A percentile compares a stretch with the other conserved stretches of the same genome.
Evolutionary conservation across 2,329 filamentous ascomycete genomes (phyloP).

Genomic region (Xylaria digitata): DNA sequence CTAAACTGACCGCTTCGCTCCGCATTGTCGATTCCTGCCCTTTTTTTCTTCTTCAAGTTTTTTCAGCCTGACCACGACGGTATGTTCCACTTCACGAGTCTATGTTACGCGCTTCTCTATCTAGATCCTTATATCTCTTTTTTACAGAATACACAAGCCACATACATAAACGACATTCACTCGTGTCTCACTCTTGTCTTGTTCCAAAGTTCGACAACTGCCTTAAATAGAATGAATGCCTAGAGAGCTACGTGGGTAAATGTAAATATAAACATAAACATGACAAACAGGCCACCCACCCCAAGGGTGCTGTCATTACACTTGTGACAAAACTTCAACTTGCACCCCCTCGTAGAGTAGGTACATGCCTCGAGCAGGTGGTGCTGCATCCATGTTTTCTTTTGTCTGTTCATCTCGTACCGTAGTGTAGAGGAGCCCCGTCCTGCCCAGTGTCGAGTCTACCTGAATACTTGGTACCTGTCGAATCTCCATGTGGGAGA

Average conservation of each 20-base stretch:
- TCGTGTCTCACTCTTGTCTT: conserved; percentile 21
- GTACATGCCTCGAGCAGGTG: conserved; percentile 1
- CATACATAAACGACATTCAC: conserved; percentile 3
- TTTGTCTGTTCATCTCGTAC: conserved; percentile 38
- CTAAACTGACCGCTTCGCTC: conserved; percentile 26
- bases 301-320: conserved; percentile 7
- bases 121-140: neutral
- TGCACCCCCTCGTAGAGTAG: neutral
- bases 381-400: conserved; percentile 30
- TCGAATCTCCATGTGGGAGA: conserved; percentile 28
- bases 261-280: neutral
- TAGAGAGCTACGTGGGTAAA: conserved; percentile 10
- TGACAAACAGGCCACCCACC: conserved; percentile 5
- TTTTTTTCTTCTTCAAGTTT: neutral
- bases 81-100: conserved; percentile 6
- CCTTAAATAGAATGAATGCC: neutral
- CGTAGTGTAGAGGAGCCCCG: conserved; percentile 12
- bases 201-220: conserved; percentile 6
- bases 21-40: conserved; percentile 12
- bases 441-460: conserved; percentile 36
- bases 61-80: neutral
- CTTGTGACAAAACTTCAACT: neutral
- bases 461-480: neutral
- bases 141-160: neutral
- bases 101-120: neutral